Evolutionary conservation across 2,329 filamentous ascomycete species (phyloP).

Genomic region (Rhexocercosporidium sp.): DNA sequence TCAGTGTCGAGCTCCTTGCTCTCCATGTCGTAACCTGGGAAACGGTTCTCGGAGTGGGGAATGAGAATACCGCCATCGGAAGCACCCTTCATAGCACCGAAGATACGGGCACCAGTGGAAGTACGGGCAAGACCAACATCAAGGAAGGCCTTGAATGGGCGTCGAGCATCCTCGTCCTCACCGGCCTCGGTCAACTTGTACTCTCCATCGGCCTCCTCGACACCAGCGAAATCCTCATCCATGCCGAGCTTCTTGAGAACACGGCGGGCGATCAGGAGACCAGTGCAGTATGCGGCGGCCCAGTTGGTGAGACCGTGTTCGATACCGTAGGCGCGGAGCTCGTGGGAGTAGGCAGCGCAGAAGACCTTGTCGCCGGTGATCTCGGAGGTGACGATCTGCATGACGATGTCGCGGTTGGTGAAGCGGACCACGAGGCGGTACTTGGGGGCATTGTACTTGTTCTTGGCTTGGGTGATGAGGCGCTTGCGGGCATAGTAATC

Average conservation of each 20-base stretch:
- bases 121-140: slow-evolving; percentile 97
- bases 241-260: slow-evolving; percentile 96
- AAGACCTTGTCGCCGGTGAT: slow-evolving; percentile 98
- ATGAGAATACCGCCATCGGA: slow-evolving; percentile 97
- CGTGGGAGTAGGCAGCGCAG: slow-evolving; percentile 89
- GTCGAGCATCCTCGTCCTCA: slow-evolving; percentile 85
- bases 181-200: slow-evolving; percentile 93
- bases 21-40: slow-evolving; percentile 98
- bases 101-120: slow-evolving; percentile 97
- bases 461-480: slow-evolving; percentile 99
- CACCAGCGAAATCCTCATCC: slow-evolving; percentile 90
- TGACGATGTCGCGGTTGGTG: slow-evolving; percentile 99
- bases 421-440: slow-evolving; percentile 99
- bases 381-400: slow-evolving; percentile 96
- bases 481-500: slow-evolving; percentile 99
- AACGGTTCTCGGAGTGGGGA: slow-evolving; percentile 99
- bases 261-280: slow-evolving; percentile 95
- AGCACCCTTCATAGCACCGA: slow-evolving; percentile 99
- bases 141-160: slow-evolving; percentile 99
- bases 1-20: slow-evolving; percentile 97
- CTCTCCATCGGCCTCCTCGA: slow-evolving; percentile 97
- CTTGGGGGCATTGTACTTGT: slow-evolving; percentile 99
- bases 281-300: slow-evolving; percentile 95
- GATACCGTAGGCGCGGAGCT: slow-evolving; percentile 97
- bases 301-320: slow-evolving; percentile 99